Conservation (phyloP, 768 basidiomycete species). For the Kwoniella europaea region DNA sequence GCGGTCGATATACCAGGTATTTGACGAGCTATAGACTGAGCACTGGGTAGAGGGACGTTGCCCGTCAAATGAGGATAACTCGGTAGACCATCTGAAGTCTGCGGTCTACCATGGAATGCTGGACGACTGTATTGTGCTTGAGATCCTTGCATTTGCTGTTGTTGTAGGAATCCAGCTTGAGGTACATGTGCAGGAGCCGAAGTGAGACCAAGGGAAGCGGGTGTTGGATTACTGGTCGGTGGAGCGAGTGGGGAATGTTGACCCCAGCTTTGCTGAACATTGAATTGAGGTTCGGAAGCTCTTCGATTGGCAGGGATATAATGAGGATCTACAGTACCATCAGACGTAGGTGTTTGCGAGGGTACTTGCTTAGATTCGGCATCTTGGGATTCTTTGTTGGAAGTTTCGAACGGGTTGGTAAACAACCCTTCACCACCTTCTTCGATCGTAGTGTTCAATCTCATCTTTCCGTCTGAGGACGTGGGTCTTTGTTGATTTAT, state of each 20-base stretch:
- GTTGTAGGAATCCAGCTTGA: slow-evolving; percentile 23
- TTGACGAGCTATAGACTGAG: slow-evolving; percentile 33
- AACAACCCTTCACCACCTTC: slow-evolving; percentile 38
- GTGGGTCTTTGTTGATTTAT: slow-evolving; percentile 16
- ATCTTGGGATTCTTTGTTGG: slow-evolving; percentile 15
- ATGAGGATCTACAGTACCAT: slow-evolving; percentile 35
- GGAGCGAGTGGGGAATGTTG: slow-evolving; percentile 15
- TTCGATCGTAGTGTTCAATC: slow-evolving; percentile 30
- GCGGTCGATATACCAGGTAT: slow-evolving; percentile 18
- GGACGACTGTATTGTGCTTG: slow-evolving; percentile 21
- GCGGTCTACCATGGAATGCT: slow-evolving; percentile 32
- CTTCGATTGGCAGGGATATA: slow-evolving; percentile 29
- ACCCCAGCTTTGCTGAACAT: slow-evolving; percentile 12
- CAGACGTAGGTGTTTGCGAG: slow-evolving; percentile 7
- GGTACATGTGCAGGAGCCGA: slow-evolving; percentile 31
- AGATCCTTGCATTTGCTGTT: slow-evolving; percentile 23
- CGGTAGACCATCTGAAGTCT: slow-evolving; percentile 51
- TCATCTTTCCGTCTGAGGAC: slow-evolving; percentile 22
- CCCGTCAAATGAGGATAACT: slow-evolving; percentile 32
- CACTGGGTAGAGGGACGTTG: slow-evolving; percentile 31
- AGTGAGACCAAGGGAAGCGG: slow-evolving; percentile 7
- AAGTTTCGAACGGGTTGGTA: slow-evolving; percentile 40
- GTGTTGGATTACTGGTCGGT: not conserved
- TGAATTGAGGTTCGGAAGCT: slow-evolving; percentile 45
- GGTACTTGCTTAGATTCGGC: slow-evolving; percentile 11